These are phyloP conservation scores for Chaetomiaceae sp. DNA, from an alignment of 2,329 filamentous ascomycete species.

Conservation along the genomic window DNA sequence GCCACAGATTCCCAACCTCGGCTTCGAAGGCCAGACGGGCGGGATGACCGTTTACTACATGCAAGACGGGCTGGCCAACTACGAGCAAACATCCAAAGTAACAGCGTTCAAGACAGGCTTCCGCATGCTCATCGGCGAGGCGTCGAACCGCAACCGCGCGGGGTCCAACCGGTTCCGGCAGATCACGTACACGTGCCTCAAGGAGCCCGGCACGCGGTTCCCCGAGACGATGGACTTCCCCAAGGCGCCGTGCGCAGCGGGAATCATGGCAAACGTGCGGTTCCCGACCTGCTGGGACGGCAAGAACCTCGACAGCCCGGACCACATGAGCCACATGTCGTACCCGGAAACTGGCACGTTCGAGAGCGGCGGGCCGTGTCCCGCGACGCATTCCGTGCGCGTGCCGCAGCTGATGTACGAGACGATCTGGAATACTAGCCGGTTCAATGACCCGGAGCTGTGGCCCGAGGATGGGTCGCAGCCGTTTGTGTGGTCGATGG, in stretches of 20 bases:
- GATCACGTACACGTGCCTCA: slow-evolving; percentile 41
- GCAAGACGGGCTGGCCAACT: slow-evolving; percentile 27
- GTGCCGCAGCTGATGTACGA: slow-evolving; percentile 35
- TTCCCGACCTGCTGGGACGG: slow-evolving; percentile 48
- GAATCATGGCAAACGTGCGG: slow-evolving; percentile 41
- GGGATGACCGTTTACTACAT: slow-evolving; percentile 35
- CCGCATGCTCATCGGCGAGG: slow-evolving; percentile 41
- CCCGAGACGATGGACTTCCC: slow-evolving; percentile 35
- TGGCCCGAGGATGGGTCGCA: slow-evolving; percentile 23
- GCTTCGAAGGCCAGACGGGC: slow-evolving; percentile 31
- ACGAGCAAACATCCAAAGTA: slow-evolving; percentile 32
- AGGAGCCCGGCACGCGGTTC: slow-evolving; percentile 34
- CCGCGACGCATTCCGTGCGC: slow-evolving; percentile 31
- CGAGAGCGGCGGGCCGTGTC: slow-evolving; percentile 29
- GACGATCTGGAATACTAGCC: slow-evolving; percentile 28
- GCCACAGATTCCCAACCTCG: slow-evolving; percentile 29
- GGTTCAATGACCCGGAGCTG: slow-evolving; percentile 21
- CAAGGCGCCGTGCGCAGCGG: slow-evolving; percentile 30
- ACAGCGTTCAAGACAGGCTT: slow-evolving; percentile 43
- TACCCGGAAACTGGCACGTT: slow-evolving; percentile 24
- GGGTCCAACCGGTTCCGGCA: slow-evolving; percentile 37
- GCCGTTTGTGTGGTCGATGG: slow-evolving; percentile 24
- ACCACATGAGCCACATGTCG: slow-evolving; percentile 35
- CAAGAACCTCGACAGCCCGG: slow-evolving; percentile 41
- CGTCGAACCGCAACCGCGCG: slow-evolving; percentile 31